Evolutionary conservation across 2,329 filamentous ascomycete species (phyloP).

Genomic region (Apiospora koreana): DNA sequence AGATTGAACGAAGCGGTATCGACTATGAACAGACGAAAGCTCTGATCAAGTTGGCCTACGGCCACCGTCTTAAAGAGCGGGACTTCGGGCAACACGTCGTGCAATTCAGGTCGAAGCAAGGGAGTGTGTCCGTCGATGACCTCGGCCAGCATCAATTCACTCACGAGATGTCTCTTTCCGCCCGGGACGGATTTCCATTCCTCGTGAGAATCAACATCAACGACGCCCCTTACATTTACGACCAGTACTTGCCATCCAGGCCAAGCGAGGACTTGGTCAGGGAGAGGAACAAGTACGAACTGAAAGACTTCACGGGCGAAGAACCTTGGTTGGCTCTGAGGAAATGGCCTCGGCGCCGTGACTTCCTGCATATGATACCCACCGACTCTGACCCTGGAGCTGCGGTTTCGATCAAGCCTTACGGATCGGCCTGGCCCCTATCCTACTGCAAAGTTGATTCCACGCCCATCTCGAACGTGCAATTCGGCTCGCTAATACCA

Average conservation of each 20-base stretch:
- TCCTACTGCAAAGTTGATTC: constrained; percentile 51
- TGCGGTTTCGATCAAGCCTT: constrained; percentile 38
- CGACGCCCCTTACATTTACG: constrained; percentile 42
- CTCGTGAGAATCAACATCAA: constrained; percentile 42
- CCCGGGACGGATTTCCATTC: constrained; percentile 23
- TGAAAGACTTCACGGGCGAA: constrained; percentile 42
- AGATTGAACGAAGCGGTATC: constrained; percentile 19
- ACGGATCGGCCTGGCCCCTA: constrained; percentile 46
- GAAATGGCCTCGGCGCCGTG: constrained; percentile 55
- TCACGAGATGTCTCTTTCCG: neutral
- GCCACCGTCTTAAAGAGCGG: constrained; percentile 45
- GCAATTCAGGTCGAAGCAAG: constrained; percentile 35
- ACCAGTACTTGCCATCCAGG: constrained; percentile 43
- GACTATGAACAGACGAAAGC: constrained; percentile 44
- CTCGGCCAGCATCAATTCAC: constrained; percentile 19
- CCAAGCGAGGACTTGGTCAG: constrained; percentile 44
- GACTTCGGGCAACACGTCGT: constrained; percentile 42
- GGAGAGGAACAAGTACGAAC: constrained; percentile 20
- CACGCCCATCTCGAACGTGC: constrained; percentile 44
- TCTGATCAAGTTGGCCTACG: constrained; percentile 49
- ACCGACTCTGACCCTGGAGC: constrained; percentile 8
- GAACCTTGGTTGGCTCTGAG: constrained; percentile 49
- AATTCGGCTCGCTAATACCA: constrained; percentile 67
- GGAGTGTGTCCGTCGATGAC: constrained; percentile 23
- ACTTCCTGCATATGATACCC: constrained; percentile 54